These are phyloP conservation scores for Colletotrichum orchidophilum DNA, from an alignment of 2,329 filamentous ascomycete species.

Conservation along the genomic window DNA sequence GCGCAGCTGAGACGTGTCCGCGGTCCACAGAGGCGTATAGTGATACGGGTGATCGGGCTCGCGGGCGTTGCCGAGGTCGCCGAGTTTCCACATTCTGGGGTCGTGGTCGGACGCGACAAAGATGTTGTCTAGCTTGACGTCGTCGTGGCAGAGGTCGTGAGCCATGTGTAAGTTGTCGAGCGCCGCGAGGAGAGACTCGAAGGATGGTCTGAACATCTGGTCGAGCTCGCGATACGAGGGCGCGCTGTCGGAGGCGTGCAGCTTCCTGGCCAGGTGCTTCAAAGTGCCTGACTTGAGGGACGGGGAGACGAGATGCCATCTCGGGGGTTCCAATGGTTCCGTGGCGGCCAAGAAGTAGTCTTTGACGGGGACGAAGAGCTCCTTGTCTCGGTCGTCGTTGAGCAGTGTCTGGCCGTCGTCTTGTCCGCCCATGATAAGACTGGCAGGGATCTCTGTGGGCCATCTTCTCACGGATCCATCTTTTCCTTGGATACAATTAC, in stretches of 20 bases:
- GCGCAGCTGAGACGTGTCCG: conserved; percentile 39
- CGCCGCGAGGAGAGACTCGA: conserved; percentile 40
- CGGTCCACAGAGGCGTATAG: conserved; percentile 41
- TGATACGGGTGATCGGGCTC: conserved; percentile 43
- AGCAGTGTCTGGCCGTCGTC: neutral
- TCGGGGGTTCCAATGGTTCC: neutral
- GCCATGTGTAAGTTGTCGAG: conserved; percentile 40
- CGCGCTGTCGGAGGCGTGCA: conserved; percentile 29
- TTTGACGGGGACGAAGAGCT: conserved; percentile 40
- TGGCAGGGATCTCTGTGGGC: conserved; percentile 45
- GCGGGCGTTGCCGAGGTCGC: conserved; percentile 44
- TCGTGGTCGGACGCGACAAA: conserved; percentile 36
- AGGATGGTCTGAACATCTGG: conserved; percentile 40
- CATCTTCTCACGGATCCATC: conserved; percentile 35
- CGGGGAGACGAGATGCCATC: conserved; percentile 44
- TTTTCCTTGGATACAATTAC: conserved; percentile 41
- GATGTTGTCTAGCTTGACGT: conserved; percentile 45
- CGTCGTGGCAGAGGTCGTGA: conserved; percentile 43
- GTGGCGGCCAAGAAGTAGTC: conserved; percentile 43
- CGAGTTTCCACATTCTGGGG: conserved; percentile 42
- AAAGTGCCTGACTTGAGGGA: conserved; percentile 40
- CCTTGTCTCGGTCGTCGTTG: conserved; percentile 7
- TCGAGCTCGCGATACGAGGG: conserved; percentile 41
- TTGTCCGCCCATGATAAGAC: conserved; percentile 41
- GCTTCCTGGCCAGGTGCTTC: conserved; percentile 37